Percentiles rank a stretch among this genome's conserved stretches.
These are phyloP conservation scores for Xylaria polymorpha DNA, from an alignment of 2,329 filamentous ascomycete species.

Conservation along the genomic window DNA sequence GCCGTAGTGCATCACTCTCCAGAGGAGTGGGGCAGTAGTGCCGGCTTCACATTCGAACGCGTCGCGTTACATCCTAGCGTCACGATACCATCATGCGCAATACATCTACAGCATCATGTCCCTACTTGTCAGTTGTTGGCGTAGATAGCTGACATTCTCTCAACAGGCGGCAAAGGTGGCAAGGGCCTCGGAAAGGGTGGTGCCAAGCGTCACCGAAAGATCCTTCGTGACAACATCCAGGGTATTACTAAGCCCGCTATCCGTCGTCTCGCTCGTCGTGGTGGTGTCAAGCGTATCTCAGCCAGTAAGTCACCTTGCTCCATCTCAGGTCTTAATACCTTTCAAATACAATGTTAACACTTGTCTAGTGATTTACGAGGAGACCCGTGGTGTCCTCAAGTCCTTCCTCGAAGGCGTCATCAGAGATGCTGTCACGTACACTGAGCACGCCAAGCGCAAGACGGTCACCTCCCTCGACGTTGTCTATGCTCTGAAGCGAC, in stretches of 20 bases:
- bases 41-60: conserved; percentile 44
- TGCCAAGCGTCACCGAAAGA: conserved; percentile 99
- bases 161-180: conserved; percentile 88
- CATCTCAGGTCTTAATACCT: conserved; percentile 31
- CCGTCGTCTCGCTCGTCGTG: conserved; percentile 97
- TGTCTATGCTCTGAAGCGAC: conserved; percentile 72
- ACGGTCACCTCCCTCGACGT: conserved; percentile 74
- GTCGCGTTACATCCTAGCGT: conserved; percentile 43
- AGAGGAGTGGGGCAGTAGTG: conserved; percentile 43
- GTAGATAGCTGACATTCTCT: conserved; percentile 58
- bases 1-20: conserved; percentile 19
- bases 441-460: conserved; percentile 85
- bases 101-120: conserved; percentile 14
- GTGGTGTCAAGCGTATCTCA: conserved; percentile 99
- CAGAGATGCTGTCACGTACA: conserved; percentile 83
- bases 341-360: not conserved
- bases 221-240: conserved; percentile 99
- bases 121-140: not conserved
- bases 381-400: conserved; percentile 85
- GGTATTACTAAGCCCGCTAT: conserved; percentile 99
- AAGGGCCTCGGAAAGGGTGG: conserved; percentile 98
- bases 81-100: conserved; percentile 8
- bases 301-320: conserved; percentile 71
- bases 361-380: conserved; percentile 78
- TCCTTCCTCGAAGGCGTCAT: conserved; percentile 87